Evolutionary conservation across 2,329 filamentous ascomycete genomes (phyloP).

Genomic region (Sclerotinia nivalis): DNA sequence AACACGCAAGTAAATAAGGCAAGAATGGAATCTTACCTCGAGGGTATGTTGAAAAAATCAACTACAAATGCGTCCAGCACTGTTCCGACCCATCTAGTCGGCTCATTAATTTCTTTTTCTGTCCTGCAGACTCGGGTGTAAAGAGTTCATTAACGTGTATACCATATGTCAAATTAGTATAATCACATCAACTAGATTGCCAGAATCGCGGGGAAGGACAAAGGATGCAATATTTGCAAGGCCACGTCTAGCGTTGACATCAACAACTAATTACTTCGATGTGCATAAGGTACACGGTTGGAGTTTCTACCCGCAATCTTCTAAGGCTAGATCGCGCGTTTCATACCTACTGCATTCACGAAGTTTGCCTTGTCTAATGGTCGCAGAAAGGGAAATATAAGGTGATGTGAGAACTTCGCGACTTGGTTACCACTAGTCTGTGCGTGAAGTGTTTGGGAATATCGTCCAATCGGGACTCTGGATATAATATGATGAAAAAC

Average conservation of each 20-base stretch:
- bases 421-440: slow-evolving; percentile 19
- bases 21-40: slow-evolving; percentile 6
- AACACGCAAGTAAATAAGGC: neutral
- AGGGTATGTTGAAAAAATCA: neutral
- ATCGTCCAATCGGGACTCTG: slow-evolving; percentile 6
- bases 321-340: slow-evolving; percentile 3
- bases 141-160: neutral
- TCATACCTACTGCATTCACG: neutral
- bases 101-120: slow-evolving; percentile 6
- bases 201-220: slow-evolving; percentile 6
- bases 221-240: neutral
- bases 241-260: neutral
- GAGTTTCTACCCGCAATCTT: neutral
- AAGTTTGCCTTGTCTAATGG: neutral
- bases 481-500: neutral
- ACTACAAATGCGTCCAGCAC: slow-evolving; percentile 12
- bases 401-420: slow-evolving; percentile 12
- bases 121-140: slow-evolving; percentile 1
- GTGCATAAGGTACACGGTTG: slow-evolving; percentile 13
- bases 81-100: neutral
- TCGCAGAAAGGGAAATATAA: neutral
- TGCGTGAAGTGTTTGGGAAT: slow-evolving; percentile 19
- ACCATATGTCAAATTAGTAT: neutral
- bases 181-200: neutral
- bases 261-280: neutral